A percentile compares a stretch with the other conserved stretches of the same genome.
phyloP scores from a whole-genome alignment of 208 protist species.

The Wallacemonas sp. region DNA sequence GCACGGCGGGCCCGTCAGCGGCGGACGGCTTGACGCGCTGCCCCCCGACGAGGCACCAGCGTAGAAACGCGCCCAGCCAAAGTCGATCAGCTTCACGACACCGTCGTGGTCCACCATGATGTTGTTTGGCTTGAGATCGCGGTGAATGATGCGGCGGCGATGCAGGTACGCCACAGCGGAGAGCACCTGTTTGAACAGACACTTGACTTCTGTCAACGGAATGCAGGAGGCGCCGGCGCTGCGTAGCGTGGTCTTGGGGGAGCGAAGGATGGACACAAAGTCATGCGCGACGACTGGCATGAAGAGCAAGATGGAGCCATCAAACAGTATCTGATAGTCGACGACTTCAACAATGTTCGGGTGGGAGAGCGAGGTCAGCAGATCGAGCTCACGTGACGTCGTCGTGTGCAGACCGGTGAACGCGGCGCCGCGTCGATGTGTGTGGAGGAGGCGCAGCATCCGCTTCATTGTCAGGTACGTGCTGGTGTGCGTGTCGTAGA shows the following conservation, averaged over 20 bases:
- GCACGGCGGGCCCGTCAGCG: conserved; percentile 54
- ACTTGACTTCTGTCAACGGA: conserved; percentile 82
- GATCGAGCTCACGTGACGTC: conserved; percentile 72
- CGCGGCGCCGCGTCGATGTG: conserved; percentile 25
- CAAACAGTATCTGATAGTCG: conserved; percentile 70
- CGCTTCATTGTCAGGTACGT: conserved; percentile 88
- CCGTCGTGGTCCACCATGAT: conserved; percentile 80
- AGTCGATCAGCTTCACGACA: conserved; percentile 87
- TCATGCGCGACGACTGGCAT: conserved; percentile 81
- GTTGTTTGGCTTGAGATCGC: conserved; percentile 91
- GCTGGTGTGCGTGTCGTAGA: conserved; percentile 66
- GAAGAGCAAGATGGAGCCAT: conserved; percentile 69
- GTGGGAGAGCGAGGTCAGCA: conserved; percentile 73
- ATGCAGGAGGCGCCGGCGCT: conserved; percentile 31
- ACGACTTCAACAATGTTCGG: conserved; percentile 64
- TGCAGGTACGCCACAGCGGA: conserved; percentile 82
- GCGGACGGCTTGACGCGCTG: background rate
- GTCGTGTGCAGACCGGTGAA: conserved; percentile 68
- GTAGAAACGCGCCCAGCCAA: conserved; percentile 80
- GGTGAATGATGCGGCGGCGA: conserved; percentile 72
- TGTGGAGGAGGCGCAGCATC: conserved; percentile 66
- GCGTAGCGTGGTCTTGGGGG: background rate
- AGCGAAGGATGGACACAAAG: conserved; percentile 61
- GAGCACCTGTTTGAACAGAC: conserved; percentile 79
- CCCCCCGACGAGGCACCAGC: conserved; percentile 6